Evolutionary conservation across 805 yeast species (phyloP), one percentile per base, ranked within the genome.

Genomic region (Hanseniaspora mollemarum): DNA sequence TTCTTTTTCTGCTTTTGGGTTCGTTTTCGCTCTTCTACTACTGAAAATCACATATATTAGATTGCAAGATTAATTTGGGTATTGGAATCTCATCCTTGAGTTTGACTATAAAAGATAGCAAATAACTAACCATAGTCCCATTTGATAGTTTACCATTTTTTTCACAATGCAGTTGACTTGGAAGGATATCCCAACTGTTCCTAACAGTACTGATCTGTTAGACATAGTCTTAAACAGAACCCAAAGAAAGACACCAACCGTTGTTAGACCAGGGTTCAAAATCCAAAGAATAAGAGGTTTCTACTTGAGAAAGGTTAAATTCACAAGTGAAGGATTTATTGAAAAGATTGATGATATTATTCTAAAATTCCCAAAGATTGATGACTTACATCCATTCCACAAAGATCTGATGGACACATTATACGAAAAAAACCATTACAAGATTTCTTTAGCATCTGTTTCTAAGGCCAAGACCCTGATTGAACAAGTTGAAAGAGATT

Each of bases 241-340:
- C 1, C 99, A 92, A 72, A 81, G 99, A 71, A 92, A 92, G 71
- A 92, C 98, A 5, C 98, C 98, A 53, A 92, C 98, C n/a, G 96
- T 92, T 52, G 84, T 92, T 59, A 81, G 98, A 67, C 84, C 95
- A 18, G 97, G 97, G 53, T 92, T 88, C 74, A 83, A 85, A 65
- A 90, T 92, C 66, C 83, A 92, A 61, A 87, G 99, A 75, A 92
- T 92, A 62, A 76, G 98, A 60, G 86, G 96, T 12, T 92, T 92
- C 63, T 92, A 92, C 70, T 90, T 92, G 96, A 81, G 99, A 73
- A 92, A 92, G 65, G 99, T 92, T 54, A 85, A 84, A 62, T 92
- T 78, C 67, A 92, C 99, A 12, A 85, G 94, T 49, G 98, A 92
- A 64, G 97, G 98, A 18, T 92, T 92, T 64, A 75, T 78, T 55